Evolutionary conservation across 2,329 filamentous ascomycete genomes (phyloP).

Genomic region (Rutstroemia sp.): DNA sequence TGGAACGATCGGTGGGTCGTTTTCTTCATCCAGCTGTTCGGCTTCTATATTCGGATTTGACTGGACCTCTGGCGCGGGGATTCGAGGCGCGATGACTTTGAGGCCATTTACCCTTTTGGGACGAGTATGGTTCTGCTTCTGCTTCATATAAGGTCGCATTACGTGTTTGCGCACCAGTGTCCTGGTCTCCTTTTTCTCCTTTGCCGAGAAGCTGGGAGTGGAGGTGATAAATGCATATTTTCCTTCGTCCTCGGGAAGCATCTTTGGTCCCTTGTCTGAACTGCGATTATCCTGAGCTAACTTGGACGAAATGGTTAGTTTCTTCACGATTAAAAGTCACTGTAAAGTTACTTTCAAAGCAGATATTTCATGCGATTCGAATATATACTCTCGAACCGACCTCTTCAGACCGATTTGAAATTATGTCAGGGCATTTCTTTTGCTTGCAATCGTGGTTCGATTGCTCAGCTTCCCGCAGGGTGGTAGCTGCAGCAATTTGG

Average conservation of each 20-base stretch:
- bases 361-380: background rate
- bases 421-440: background rate
- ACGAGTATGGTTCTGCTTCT: background rate
- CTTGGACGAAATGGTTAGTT: background rate
- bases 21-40: background rate
- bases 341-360: background rate
- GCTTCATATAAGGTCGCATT: conserved; percentile 3
- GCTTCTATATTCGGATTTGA: background rate
- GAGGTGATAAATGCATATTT: conserved; percentile 1
- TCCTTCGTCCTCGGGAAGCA: background rate
- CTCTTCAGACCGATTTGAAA: background rate
- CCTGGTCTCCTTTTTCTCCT: background rate
- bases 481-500: background rate
- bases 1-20: background rate
- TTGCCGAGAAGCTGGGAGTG: background rate
- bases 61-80: background rate
- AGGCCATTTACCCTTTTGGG: background rate
- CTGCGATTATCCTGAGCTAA: background rate
- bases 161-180: conserved; percentile 4
- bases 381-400: background rate
- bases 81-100: background rate
- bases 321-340: background rate
- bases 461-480: background rate
- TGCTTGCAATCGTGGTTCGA: background rate
- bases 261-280: background rate